These are phyloP conservation scores for Entonaema liquescens DNA, from an alignment of 495 filamentous ascomycete species.

Conservation along the genomic window DNA sequence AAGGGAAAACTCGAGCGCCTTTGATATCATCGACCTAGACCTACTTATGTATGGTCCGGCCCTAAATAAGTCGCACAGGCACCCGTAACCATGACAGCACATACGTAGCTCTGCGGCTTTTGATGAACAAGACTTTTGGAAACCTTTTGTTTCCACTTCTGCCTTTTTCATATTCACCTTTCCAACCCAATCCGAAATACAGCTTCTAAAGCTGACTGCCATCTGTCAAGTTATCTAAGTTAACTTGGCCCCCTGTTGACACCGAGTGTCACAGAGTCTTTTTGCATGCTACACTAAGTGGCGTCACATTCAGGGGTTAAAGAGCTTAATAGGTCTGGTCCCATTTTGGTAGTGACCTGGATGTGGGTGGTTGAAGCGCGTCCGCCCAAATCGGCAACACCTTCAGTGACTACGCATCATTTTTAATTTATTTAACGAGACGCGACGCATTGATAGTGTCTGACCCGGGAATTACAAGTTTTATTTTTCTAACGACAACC, in stretches of 20 bases:
- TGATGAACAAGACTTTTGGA: slow-evolving; percentile 10
- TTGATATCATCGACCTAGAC: slow-evolving; percentile 38
- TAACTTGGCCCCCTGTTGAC: slow-evolving; percentile 9
- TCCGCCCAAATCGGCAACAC: slow-evolving; percentile 30
- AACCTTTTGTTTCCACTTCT: slow-evolving; percentile 4
- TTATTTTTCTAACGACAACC: background rate
- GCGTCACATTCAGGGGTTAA: slow-evolving; percentile 40
- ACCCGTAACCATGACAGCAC: slow-evolving; percentile 33
- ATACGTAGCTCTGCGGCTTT: slow-evolving; percentile 13
- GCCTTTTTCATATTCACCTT: slow-evolving; percentile 9
- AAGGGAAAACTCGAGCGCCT: slow-evolving; percentile 28
- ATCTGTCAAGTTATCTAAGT: slow-evolving; percentile 15
- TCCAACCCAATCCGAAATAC: background rate
- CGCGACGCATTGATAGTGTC: slow-evolving; percentile 25
- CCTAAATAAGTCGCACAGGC: slow-evolving; percentile 27
- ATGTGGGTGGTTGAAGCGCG: slow-evolving; percentile 33
- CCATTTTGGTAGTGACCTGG: slow-evolving; percentile 28
- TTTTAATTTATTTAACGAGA: slow-evolving; percentile 22
- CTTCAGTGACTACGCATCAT: slow-evolving; percentile 13
- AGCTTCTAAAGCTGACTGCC: background rate
- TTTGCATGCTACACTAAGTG: slow-evolving; percentile 20
- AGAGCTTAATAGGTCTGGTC: slow-evolving; percentile 34
- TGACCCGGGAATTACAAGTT: slow-evolving; percentile 5
- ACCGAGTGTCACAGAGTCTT: slow-evolving; percentile 18
- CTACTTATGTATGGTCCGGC: slow-evolving; percentile 16